Evolutionary conservation across 1,284 basidiomycete genomes (phyloP), one percentile per base, ranked within the genome.

Genomic region (Cutaneotrichosporon dermatis): DNA sequence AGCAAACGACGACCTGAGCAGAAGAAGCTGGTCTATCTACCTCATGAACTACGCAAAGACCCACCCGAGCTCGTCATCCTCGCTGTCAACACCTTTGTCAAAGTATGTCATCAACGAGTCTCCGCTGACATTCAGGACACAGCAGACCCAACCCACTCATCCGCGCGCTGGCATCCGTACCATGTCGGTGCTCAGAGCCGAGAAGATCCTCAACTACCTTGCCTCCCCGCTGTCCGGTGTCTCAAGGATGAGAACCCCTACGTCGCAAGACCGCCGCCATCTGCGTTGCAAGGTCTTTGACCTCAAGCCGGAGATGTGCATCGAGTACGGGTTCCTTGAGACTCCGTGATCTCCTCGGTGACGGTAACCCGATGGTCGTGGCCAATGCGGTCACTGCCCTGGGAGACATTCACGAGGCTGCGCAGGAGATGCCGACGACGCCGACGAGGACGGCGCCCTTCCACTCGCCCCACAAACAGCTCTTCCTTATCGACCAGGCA

Each of bases 11-110:
- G 79, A 80, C 59, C 67, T 41, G 79, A 80, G 66, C 78, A 79
- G 70, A 80, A 80, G 70, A 80, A 80, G 69, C 69, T 99, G 49
- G 95, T 98, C 33, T 99, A 99, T 98, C 50, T 99, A 97, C 77
- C 86, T 98, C 61, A 97, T 97, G 88, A 96, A 97, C 81, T 98
- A 98, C 71, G 93, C 94, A 54, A 96, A 96, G 76, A 94, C 95
- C 0, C 95, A 99, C 95, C 96, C 0, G 95, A 99, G 76, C 84
- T 89, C 34, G 95, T 98, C 77, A 98, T 99, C 74, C 85, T 99
- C 51, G 95, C 95, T 12, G 94, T 99, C 66, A 99, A 99, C 76
- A 99, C 95, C 1, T 99, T 99, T 73, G 95, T 99, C 68, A 85
- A 85, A 77, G 83, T 81, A 39, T 25, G 25, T 25, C 25, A 25